phyloP scores from a whole-genome alignment of 129 eudicot genomes.

The Solidago caesia region DNA sequence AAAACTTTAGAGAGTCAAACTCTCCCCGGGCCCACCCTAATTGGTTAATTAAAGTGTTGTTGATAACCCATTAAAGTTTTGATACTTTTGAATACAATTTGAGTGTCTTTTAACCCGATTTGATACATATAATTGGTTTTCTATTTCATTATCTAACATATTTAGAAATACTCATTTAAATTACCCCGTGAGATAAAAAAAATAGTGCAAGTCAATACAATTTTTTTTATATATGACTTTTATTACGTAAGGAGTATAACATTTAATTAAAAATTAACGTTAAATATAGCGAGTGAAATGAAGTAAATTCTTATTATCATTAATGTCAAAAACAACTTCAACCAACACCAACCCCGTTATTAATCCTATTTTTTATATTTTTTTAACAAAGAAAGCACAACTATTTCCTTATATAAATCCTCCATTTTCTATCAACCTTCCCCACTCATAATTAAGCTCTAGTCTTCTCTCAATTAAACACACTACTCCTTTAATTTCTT shows the following conservation, averaged over 20 bases:
- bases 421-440: conserved; percentile 3
- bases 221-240: neutral
- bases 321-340: conserved; percentile 11
- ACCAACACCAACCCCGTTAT: neutral
- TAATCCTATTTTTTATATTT: neutral
- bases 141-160: neutral
- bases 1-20: too few species aligned
- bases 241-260: neutral
- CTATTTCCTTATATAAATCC: conserved; percentile 20
- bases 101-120: neutral
- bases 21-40: too few species aligned
- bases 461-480: conserved; percentile 1
- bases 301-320: neutral
- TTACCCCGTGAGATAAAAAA: too few species aligned
- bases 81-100: too few species aligned
- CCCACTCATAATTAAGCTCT: conserved; percentile 6
- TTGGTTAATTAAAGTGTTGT: too few species aligned
- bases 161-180: too few species aligned
- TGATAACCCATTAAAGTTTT: too few species aligned
- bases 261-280: neutral
- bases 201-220: too few species aligned
- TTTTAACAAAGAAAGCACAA: neutral
- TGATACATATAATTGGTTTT: too few species aligned
- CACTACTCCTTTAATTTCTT: neutral
- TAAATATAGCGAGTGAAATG: conserved; percentile 13